Evolutionary conservation across 2,329 filamentous ascomycete genomes (phyloP), one percentile per base, ranked within the genome.

Genomic region (Elsinoe ampelina): DNA sequence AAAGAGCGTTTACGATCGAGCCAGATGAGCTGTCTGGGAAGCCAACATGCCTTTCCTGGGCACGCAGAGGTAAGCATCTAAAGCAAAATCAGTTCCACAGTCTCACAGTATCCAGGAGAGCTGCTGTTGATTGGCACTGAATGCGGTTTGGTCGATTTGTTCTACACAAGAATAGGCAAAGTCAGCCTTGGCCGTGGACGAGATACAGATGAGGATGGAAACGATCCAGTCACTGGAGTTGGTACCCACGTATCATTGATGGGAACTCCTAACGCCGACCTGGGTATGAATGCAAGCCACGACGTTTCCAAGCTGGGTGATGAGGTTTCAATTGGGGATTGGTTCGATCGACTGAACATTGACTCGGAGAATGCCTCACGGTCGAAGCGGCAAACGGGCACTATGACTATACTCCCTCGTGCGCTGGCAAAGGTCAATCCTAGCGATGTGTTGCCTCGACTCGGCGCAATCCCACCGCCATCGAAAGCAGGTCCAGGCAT

Each of bases 361-460:
- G 38, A 42, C 20, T 51, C 35, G 12, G 55, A 15, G 57, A 57
- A 5, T 17, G 8, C 48, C 15, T 10, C 19, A 52, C 15, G 4
- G 10, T 13, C 32, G 8, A 39, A 5, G 22, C 17, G 38, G 19
- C 30, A n/a, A 7, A 26, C 11, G 17, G 17, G 38, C 13, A 3
- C 12, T 12, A 4, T 52, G 13, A 10, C 19, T 8, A n/a, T 3
- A 10, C 32, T 58, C 20, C 59, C 59, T n/a, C 52, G 41, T 19
- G 50, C 58, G 26, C 34, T 95, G 55, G 82, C 84, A 11, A 81
- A 87, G 61, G 72, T 93, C 43, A 89, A 95, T 68, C 79, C 90
- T 19, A 87, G 92, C 61, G 81, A 79, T 7, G 84, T 86, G 13
- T 69, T 95, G 58, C 89, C 89, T 11, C 90, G 86, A 68, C 75